A percentile compares a stretch with the other conserved stretches of the same genome.
These are phyloP conservation scores for Fusarium nodosum DNA, from an alignment of 2,329 filamentous ascomycete species.

Conservation along the genomic window DNA sequence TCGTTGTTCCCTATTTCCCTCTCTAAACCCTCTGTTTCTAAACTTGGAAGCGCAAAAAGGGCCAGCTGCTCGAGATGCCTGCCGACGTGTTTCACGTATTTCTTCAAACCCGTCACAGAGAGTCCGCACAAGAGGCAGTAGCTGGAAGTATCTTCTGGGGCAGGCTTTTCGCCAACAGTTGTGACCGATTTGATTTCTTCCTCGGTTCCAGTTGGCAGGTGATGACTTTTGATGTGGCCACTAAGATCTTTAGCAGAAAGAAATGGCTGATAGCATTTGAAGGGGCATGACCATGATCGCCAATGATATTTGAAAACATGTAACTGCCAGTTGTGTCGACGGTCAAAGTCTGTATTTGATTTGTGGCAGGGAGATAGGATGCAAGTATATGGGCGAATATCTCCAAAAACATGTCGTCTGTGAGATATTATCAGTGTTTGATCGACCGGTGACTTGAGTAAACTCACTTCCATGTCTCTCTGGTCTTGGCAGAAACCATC, in stretches of 20 bases:
- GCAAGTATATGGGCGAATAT: conserved; percentile 58
- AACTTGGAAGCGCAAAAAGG: conserved; percentile 48
- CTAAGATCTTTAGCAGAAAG: neutral
- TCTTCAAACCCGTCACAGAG: conserved; percentile 14
- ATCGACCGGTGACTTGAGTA: neutral
- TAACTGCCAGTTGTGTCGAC: conserved; percentile 43
- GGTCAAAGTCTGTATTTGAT: conserved; percentile 38
- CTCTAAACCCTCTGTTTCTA: conserved; percentile 48
- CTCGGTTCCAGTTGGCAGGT: neutral
- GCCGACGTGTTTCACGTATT: conserved; percentile 48
- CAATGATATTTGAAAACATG: conserved; percentile 48
- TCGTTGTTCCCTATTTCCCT: neutral
- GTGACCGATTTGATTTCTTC: conserved; percentile 3
- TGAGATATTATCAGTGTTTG: neutral
- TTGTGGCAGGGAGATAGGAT: conserved; percentile 48
- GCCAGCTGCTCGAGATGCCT: conserved; percentile 47
- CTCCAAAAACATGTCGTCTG: conserved; percentile 55
- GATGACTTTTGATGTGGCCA: conserved; percentile 4
- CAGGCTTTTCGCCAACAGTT: conserved; percentile 3
- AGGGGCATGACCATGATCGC: conserved; percentile 44
- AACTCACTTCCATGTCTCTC: conserved; percentile 53
- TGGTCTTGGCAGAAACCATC: conserved; percentile 50
- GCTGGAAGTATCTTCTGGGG: neutral
- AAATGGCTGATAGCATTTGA: conserved; percentile 26
- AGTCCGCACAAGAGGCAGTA: conserved; percentile 41